Evolutionary conservation across 176 grass and related monocot species (phyloP).

Genomic region (Pharus latifolius): DNA sequence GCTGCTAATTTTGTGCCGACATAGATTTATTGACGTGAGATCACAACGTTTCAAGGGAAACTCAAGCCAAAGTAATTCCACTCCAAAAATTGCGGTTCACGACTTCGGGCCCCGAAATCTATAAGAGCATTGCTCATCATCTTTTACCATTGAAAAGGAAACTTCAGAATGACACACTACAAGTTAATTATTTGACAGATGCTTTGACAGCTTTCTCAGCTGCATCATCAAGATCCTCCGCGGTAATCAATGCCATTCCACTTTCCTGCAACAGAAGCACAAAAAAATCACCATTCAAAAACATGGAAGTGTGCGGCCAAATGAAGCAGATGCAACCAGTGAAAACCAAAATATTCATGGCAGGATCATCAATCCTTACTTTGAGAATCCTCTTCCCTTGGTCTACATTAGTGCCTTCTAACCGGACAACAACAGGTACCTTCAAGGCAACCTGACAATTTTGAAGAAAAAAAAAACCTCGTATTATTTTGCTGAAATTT

Average conservation of each 20-base stretch:
- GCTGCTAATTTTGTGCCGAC: constrained; percentile 3
- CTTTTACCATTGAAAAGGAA: constrained; percentile 12
- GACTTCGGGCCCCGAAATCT: constrained; percentile 1
- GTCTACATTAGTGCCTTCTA: constrained; percentile 99
- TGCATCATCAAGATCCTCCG: constrained; percentile 96
- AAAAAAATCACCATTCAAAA: constrained; percentile 18
- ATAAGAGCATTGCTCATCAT: constrained; percentile 22
- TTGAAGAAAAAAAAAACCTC: neutral
- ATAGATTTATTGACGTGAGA: constrained; percentile 37
- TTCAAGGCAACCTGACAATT: constrained; percentile 77
- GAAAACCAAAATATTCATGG: neutral
- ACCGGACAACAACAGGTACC: constrained; percentile 94
- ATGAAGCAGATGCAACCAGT: neutral
- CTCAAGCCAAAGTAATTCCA: constrained; percentile 3
- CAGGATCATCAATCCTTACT: constrained; percentile 32
- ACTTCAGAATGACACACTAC: constrained; percentile 3
- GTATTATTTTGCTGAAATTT: neutral
- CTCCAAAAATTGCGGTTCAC: constrained; percentile 18
- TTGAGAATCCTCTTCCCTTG: constrained; percentile 99
- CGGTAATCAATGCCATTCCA: constrained; percentile 87
- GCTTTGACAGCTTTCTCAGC: constrained; percentile 91
- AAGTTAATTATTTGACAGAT: constrained; percentile 36
- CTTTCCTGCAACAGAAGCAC: constrained; percentile 58
- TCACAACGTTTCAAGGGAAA: neutral
- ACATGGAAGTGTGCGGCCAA: neutral